phyloP scores from a whole-genome alignment of 371 early-diverging fungal species.

The Blakeslea trispora region DNA sequence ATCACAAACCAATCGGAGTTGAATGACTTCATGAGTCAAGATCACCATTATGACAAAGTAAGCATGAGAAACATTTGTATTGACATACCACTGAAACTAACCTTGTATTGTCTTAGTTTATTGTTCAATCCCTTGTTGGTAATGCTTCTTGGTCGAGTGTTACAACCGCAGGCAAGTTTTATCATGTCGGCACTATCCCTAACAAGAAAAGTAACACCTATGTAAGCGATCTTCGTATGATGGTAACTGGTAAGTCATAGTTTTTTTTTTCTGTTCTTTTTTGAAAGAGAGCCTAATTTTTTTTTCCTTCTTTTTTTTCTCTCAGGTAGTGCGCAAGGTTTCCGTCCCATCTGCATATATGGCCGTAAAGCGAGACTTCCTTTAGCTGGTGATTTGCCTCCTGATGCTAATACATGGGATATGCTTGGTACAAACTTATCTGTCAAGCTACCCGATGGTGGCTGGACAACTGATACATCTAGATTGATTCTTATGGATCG shows the following conservation, averaged over 20 bases:
- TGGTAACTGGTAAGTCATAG: conserved; percentile 75
- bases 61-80: background rate
- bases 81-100: background rate
- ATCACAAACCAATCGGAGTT: conserved; percentile 84
- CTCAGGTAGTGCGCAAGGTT: conserved; percentile 63
- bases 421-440: conserved; percentile 94
- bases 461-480: conserved; percentile 89
- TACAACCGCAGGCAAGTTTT: conserved; percentile 79
- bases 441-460: conserved; percentile 73
- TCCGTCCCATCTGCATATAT: conserved; percentile 87
- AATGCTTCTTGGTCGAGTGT: conserved; percentile 90
- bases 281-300: background rate
- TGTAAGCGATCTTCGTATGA: conserved; percentile 89
- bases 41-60: conserved; percentile 89
- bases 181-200: conserved; percentile 93
- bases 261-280: background rate
- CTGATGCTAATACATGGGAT: conserved; percentile 74
- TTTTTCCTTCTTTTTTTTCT: background rate
- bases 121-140: conserved; percentile 92
- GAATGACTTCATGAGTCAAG: conserved; percentile 72
- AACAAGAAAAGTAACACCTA: conserved; percentile 88
- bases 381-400: conserved; percentile 62
- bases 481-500: conserved; percentile 89
- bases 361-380: conserved; percentile 86
- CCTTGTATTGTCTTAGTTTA: conserved; percentile 51